phyloP scores from a whole-genome alignment of 345 rosid genomes.

The Mallotus nudiflorus region DNA sequence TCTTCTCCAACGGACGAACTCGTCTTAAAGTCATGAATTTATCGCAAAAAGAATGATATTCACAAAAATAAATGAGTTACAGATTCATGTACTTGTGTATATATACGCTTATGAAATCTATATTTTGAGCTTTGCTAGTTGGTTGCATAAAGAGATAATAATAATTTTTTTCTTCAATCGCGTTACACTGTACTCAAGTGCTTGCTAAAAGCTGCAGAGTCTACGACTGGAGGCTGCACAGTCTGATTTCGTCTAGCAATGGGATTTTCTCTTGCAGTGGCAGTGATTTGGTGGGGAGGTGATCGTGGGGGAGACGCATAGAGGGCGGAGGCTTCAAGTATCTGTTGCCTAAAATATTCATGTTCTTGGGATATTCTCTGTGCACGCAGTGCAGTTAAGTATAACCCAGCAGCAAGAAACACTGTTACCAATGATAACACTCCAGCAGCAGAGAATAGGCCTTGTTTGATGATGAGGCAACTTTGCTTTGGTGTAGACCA shows the following conservation, averaged over 20 bases:
- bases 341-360: conserved; percentile 47
- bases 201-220: conserved; percentile 29
- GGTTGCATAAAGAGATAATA: too few species aligned
- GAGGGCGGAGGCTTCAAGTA: conserved; percentile 51
- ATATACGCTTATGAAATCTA: too few species aligned
- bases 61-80: conserved; percentile 4
- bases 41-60: background rate
- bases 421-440: conserved; percentile 62
- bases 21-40: too few species aligned
- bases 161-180: background rate
- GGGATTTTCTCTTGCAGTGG: conserved; percentile 66
- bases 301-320: conserved; percentile 70
- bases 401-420: conserved; percentile 64
- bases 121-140: too few species aligned
- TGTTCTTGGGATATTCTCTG: conserved; percentile 52
- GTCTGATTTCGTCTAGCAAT: conserved; percentile 29
- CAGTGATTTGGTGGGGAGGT: conserved; percentile 40
- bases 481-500: conserved; percentile 73
- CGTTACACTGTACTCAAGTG: conserved; percentile 26
- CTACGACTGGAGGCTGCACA: conserved; percentile 17
- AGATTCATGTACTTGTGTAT: background rate
- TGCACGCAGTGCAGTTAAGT: conserved; percentile 74
- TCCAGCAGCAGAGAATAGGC: conserved; percentile 81
- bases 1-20: too few species aligned
- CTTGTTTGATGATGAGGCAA: conserved; percentile 65